A percentile compares a stretch with the other conserved stretches of the same genome.
These are phyloP conservation scores for Skeletonema menzelii DNA, from an alignment of 108 stramenopile species.

Conservation along the genomic window DNA sequence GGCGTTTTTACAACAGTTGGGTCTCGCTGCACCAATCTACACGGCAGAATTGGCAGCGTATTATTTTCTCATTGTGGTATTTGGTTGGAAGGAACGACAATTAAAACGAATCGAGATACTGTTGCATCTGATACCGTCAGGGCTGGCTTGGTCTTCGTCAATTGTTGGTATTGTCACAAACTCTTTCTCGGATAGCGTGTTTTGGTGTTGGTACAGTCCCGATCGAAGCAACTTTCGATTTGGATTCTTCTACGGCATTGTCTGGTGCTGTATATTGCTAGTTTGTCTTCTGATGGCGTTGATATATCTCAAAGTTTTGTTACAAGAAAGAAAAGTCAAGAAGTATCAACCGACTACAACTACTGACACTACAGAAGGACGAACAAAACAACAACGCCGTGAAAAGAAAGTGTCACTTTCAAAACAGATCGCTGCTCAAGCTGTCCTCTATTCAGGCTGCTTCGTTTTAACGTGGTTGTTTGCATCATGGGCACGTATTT, in stretches of 20 bases:
- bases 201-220: not conserved
- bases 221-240: not conserved
- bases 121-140: not conserved
- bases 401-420: too few relatives aligned
- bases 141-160: not conserved
- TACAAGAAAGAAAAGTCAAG: not conserved
- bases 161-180: not conserved
- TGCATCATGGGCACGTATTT: too few relatives aligned
- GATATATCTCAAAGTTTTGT: not conserved
- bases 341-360: not conserved
- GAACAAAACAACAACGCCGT: too few relatives aligned
- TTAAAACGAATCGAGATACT: not conserved
- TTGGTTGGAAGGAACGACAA: not conserved
- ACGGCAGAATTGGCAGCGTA: conserved; percentile 2
- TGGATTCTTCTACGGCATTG: not conserved
- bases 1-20: conserved; percentile 11
- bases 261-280: not conserved
- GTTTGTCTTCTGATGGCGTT: not conserved
- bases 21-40: not conserved
- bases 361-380: not conserved
- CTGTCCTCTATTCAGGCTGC: too few relatives aligned
- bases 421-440: too few relatives aligned
- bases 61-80: not conserved
- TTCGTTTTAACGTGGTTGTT: too few relatives aligned
- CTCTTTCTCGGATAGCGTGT: not conserved